These are phyloP conservation scores for Byssochlamys sp. DNA, from an alignment of 2,329 filamentous ascomycete genomes.

Conservation along the genomic window DNA sequence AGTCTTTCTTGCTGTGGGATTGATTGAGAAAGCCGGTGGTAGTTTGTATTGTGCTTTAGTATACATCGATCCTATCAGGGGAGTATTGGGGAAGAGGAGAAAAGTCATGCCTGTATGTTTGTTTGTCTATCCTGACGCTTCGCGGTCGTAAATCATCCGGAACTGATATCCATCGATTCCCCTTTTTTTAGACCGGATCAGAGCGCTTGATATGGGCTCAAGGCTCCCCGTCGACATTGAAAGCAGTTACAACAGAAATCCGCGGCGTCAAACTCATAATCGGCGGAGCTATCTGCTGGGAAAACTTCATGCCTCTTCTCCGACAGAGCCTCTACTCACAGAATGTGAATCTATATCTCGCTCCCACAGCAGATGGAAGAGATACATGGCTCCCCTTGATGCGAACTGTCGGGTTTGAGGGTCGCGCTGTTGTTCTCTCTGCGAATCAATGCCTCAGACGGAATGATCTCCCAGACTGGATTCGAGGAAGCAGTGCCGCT, in stretches of 20 bases:
- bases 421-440: constrained; percentile 73
- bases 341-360: constrained; percentile 84
- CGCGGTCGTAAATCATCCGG: not conserved
- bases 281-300: constrained; percentile 87
- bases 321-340: constrained; percentile 76
- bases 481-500: constrained; percentile 25
- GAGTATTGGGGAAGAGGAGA: constrained; percentile 71
- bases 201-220: constrained; percentile 86
- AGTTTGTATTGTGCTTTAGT: constrained; percentile 75
- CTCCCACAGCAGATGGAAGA: constrained; percentile 76
- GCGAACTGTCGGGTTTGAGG: constrained; percentile 70
- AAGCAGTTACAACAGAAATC: constrained; percentile 69
- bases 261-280: constrained; percentile 70
- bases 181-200: constrained; percentile 51
- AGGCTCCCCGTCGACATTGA: constrained; percentile 66
- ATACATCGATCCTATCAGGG: constrained; percentile 66
- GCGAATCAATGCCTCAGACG: constrained; percentile 70
- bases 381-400: constrained; percentile 77
- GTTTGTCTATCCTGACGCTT: constrained; percentile 36
- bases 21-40: constrained; percentile 71
- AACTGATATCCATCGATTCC: not conserved
- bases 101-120: constrained; percentile 79
- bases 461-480: constrained; percentile 50
- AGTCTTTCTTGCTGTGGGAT: constrained; percentile 70
- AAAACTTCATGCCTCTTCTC: constrained; percentile 88